phyloP scores from a whole-genome alignment of 169 alveolate species.

The Cryptosporidium felis region DNA sequence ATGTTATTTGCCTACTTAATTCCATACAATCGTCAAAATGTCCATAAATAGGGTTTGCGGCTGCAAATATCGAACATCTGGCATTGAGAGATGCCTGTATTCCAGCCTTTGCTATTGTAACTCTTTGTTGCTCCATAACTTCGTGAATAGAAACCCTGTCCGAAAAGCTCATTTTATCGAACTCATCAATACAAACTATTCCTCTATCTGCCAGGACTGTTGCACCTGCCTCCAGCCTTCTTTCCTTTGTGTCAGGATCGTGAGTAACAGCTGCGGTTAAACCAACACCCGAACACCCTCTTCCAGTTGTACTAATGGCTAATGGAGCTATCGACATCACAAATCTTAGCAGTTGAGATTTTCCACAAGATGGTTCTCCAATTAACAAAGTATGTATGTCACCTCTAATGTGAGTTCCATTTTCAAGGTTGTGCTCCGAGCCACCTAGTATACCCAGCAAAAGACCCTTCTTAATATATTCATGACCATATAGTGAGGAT shows the following conservation, averaged over 20 bases:
- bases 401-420: conserved; percentile 96
- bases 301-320: conserved; percentile 97
- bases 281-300: conserved; percentile 99
- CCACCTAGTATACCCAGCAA: conserved; percentile 95
- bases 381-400: conserved; percentile 96
- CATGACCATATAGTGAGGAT: conserved; percentile 97
- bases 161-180: conserved; percentile 97
- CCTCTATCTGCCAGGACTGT: conserved; percentile 99
- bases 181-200: conserved; percentile 97
- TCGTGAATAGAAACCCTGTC: conserved; percentile 99
- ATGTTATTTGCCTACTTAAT: conserved; percentile 91
- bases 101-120: conserved; percentile 98
- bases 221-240: conserved; percentile 99
- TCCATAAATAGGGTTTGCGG: conserved; percentile 99
- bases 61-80: conserved; percentile 97
- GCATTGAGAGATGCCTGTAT: conserved; percentile 98
- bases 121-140: conserved; percentile 99
- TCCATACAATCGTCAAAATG: conserved; percentile 91
- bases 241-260: conserved; percentile 94
- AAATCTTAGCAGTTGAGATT: conserved; percentile 95
- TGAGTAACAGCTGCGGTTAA: conserved; percentile 98
- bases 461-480: conserved; percentile 91
- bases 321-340: conserved; percentile 88
- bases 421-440: conserved; percentile 84
- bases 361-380: conserved; percentile 99